Percentiles rank a stretch among this genome's conserved stretches.
Conservation (phyloP, 768 basidiomycete species). For the Boletus vermiculosoides region DNA sequence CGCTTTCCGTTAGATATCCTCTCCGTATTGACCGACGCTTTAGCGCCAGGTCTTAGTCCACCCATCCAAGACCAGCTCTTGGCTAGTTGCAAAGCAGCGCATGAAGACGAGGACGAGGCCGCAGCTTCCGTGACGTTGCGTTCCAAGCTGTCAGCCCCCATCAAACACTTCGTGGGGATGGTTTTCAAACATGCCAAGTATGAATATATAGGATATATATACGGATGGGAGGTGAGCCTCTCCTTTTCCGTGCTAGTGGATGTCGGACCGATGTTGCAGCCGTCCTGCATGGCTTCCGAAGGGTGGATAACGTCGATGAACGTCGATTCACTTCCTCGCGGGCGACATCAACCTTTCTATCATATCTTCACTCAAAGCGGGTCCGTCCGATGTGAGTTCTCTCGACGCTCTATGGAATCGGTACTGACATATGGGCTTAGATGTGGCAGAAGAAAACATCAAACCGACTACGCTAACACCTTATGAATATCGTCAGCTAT, state of each 20-base stretch:
- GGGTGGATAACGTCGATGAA: conserved; percentile 46
- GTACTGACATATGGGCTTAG: conserved; percentile 15
- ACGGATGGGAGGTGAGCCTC: conserved; percentile 47
- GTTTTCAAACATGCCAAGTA: conserved; percentile 42
- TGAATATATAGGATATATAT: conserved; percentile 44
- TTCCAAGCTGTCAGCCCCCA: conserved; percentile 19
- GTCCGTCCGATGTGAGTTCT: conserved; percentile 37
- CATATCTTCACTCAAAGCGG: conserved; percentile 36
- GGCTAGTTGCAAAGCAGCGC: conserved; percentile 29
- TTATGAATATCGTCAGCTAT: conserved; percentile 22
- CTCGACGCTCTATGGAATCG: not conserved
- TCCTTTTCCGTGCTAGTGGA: not conserved
- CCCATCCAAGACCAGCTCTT: conserved; percentile 29
- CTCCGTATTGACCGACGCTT: conserved; percentile 39
- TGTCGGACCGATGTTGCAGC: conserved; percentile 11
- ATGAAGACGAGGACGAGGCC: conserved; percentile 33
- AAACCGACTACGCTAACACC: conserved; percentile 19
- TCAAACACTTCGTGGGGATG: conserved; percentile 51
- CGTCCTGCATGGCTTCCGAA: conserved; percentile 40
- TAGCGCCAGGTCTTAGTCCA: conserved; percentile 35
- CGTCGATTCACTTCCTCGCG: conserved; percentile 38
- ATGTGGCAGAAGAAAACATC: conserved; percentile 40
- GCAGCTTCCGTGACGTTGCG: conserved; percentile 29
- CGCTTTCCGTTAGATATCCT: conserved; percentile 43
- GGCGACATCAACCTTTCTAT: conserved; percentile 53